Conservation (phyloP, 805 yeast genomes). For the Candida koratica region DNA sequence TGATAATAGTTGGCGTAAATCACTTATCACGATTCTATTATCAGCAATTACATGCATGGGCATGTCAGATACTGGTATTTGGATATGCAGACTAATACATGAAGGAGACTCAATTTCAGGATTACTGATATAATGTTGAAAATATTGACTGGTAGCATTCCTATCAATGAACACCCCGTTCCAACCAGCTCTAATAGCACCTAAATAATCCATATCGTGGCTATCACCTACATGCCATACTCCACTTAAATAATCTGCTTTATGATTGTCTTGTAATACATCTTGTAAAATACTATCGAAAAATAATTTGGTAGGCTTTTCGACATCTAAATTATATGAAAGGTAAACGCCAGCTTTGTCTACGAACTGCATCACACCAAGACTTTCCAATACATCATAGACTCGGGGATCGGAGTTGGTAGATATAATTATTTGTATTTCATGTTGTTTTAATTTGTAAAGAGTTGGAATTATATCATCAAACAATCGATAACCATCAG, state of each 20-base stretch:
- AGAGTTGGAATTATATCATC: conserved; percentile 52
- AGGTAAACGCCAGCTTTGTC: conserved; percentile 38
- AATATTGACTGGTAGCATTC: conserved; percentile 16
- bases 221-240: conserved; percentile 72
- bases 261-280: conserved; percentile 12
- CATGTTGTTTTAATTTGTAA: conserved; percentile 23
- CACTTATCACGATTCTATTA: conserved; percentile 28
- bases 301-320: conserved; percentile 51
- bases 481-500: conserved; percentile 49
- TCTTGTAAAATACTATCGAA: conserved; percentile 29
- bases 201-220: conserved; percentile 49
- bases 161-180: conserved; percentile 56
- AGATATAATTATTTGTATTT: conserved; percentile 41
- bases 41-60: conserved; percentile 26
- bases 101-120: conserved; percentile 13
- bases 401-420: conserved; percentile 64
- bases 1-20: conserved; percentile 14
- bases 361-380: conserved; percentile 44
- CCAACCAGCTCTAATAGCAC: conserved; percentile 56
- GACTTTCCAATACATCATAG: conserved; percentile 40
- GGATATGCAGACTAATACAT: conserved; percentile 11
- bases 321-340: conserved; percentile 53
- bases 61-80: conserved; percentile 9
- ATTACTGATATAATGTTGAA: conserved; percentile 12
- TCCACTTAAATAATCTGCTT: conserved; percentile 16